Evolutionary conservation across 139 green algal species (phyloP).

Genomic region (Closterium sp.): DNA sequence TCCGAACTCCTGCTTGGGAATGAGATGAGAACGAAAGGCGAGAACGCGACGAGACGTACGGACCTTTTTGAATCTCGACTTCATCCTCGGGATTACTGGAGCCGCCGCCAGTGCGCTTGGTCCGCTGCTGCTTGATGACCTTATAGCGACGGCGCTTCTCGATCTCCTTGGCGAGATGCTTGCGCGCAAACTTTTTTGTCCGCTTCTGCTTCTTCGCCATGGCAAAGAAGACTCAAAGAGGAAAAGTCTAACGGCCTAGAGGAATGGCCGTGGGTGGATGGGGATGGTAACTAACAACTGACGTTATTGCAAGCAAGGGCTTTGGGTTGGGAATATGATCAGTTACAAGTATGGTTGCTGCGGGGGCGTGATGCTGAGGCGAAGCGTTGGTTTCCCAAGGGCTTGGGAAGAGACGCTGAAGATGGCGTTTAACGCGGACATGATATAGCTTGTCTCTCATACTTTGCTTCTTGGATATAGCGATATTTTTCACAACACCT

Average conservation of each 20-base stretch:
- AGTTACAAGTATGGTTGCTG: not conserved
- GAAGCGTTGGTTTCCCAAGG: not conserved
- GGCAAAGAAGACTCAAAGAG: not conserved
- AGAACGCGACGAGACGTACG: not conserved
- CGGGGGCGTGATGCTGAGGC: no score
- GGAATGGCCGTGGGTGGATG: not conserved
- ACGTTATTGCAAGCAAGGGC: not conserved
- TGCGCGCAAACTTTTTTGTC: slow-evolving; percentile 53
- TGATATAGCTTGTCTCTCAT: not conserved
- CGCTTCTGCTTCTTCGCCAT: slow-evolving; percentile 51
- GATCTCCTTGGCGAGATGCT: slow-evolving; percentile 47
- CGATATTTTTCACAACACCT: no score
- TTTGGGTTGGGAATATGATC: not conserved
- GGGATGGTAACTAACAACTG: not conserved
- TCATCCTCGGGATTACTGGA: not conserved
- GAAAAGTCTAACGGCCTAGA: not conserved
- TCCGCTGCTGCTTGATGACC: not conserved
- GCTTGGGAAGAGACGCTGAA: not conserved
- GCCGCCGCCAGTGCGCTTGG: slow-evolving; percentile 8
- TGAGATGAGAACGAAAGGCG: not conserved
- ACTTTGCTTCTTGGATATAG: no score
- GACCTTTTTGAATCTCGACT: not conserved
- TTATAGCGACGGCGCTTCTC: not conserved
- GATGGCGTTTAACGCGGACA: not conserved
- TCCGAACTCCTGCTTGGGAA: not conserved